Evolutionary conservation across 106 monocot genomes (phyloP).

Genomic region (Iris macrosiphon): DNA sequence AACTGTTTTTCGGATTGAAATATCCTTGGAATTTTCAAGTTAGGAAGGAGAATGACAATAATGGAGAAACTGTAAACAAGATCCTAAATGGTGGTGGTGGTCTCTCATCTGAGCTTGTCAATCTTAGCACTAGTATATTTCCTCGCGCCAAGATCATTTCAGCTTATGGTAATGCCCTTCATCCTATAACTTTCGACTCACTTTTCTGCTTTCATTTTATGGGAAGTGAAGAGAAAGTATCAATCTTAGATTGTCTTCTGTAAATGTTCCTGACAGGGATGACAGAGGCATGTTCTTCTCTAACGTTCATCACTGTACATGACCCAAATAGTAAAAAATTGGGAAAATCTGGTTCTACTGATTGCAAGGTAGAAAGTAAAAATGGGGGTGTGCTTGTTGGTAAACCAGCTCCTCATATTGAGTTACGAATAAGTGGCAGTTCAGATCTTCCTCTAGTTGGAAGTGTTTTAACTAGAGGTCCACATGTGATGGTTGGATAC

Average conservation of each 20-base stretch:
- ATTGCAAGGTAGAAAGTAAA: conserved; percentile 1
- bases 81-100: conserved; percentile 82
- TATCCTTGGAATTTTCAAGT: neutral
- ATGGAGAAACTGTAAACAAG: conserved; percentile 50
- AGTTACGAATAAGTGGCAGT: conserved; percentile 34
- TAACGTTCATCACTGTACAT: conserved; percentile 63
- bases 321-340: conserved; percentile 24
- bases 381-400: conserved; percentile 59
- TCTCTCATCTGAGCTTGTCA: conserved; percentile 49
- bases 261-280: conserved; percentile 67
- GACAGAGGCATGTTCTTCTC: conserved; percentile 90
- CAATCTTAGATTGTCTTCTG: too few relatives aligned
- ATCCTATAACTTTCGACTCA: neutral
- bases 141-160: conserved; percentile 71
- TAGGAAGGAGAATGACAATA: conserved; percentile 25
- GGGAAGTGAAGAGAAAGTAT: too few relatives aligned
- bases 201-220: neutral
- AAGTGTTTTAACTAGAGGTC: conserved; percentile 73
- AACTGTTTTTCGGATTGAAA: too few relatives aligned
- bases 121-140: conserved; percentile 39
- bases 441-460: conserved; percentile 24
- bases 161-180: conserved; percentile 59
- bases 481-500: conserved; percentile 87
- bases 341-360: conserved; percentile 1
- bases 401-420: conserved; percentile 74